phyloP scores from a whole-genome alignment of 2,329 filamentous ascomycete species.

The Leptographium lundbergii region DNA sequence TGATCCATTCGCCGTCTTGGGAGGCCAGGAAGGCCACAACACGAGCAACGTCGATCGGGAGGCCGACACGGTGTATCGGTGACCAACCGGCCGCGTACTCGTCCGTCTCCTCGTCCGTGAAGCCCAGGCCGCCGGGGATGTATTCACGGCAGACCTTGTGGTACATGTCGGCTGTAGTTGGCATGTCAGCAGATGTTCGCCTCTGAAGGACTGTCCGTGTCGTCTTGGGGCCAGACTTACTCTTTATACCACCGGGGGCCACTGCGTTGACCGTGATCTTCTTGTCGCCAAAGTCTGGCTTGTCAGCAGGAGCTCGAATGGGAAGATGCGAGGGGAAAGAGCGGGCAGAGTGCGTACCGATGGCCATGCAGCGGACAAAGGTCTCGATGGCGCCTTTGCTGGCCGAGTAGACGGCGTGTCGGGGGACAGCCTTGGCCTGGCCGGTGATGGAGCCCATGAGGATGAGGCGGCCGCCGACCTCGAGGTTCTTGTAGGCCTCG shows the following conservation, averaged over 20 bases:
- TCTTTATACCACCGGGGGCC: conserved; percentile 22
- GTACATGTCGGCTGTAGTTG: conserved; percentile 17
- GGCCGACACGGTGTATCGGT: conserved; percentile 19
- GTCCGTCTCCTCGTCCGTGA: conserved; percentile 14
- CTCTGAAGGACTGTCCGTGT: not conserved
- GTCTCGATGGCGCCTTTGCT: conserved; percentile 24
- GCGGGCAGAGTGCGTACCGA: conserved; percentile 6
- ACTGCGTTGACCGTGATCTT: conserved; percentile 25
- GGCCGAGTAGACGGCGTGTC: conserved; percentile 23
- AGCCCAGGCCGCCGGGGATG: conserved; percentile 24
- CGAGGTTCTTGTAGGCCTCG: conserved; percentile 48
- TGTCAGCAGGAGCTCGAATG: not conserved
- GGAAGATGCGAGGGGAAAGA: not conserved
- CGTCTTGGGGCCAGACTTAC: conserved; percentile 8
- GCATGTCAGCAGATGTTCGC: not conserved
- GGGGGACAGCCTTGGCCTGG: conserved; percentile 18
- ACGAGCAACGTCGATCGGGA: conserved; percentile 20
- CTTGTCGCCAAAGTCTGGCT: conserved; percentile 21
- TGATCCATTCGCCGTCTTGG: conserved; percentile 24
- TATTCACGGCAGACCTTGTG: conserved; percentile 24
- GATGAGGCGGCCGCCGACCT: conserved; percentile 48
- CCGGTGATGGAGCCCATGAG: conserved; percentile 50
- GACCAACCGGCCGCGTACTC: conserved; percentile 24
- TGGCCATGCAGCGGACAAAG: conserved; percentile 19
- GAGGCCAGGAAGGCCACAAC: conserved; percentile 21